phyloP scores from a whole-genome alignment of 768 basidiomycete genomes.

The Pleurotus djamor region DNA sequence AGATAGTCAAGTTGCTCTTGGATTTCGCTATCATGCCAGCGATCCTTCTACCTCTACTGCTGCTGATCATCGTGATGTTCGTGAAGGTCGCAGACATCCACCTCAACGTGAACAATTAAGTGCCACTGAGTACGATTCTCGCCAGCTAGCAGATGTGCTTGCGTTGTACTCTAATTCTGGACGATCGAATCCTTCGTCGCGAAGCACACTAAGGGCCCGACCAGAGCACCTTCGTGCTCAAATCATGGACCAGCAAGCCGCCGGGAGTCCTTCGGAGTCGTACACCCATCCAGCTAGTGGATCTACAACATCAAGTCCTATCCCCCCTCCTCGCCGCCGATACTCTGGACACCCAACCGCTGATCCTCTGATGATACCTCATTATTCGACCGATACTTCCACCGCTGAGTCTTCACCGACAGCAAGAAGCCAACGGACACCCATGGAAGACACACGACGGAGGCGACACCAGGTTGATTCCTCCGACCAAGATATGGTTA shows the following conservation, averaged over 20 bases:
- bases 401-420: background rate
- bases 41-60: background rate
- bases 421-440: background rate
- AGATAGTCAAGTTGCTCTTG: background rate
- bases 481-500: constrained; percentile 3
- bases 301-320: background rate
- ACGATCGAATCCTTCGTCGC: background rate
- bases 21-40: background rate
- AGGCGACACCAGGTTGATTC: background rate
- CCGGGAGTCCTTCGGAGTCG: background rate
- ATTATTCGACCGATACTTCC: background rate
- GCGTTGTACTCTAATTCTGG: background rate
- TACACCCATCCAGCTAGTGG: background rate
- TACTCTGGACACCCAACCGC: background rate
- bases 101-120: background rate
- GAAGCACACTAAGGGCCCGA: background rate
- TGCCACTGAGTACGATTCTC: background rate
- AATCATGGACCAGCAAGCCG: background rate
- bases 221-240: background rate
- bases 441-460: background rate
- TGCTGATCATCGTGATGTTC: background rate
- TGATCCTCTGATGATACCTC: background rate
- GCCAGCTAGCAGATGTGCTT: background rate
- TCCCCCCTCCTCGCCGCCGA: background rate
- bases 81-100: background rate